phyloP scores from a whole-genome alignment of 1,284 basidiomycete genomes.

The Ganoderma resinaceum region DNA sequence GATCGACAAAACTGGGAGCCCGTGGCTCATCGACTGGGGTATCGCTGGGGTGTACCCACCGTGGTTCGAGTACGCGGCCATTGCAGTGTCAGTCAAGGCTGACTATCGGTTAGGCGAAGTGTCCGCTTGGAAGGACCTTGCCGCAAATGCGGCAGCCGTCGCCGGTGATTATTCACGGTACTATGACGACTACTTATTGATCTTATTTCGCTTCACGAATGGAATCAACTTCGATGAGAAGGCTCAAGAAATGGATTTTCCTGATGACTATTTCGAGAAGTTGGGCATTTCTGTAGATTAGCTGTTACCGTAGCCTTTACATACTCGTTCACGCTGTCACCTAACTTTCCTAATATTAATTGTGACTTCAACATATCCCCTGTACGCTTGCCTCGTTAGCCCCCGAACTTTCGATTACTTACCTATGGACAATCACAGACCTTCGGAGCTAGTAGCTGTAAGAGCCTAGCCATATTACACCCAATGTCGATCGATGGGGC shows the following conservation, averaged over 20 bases:
- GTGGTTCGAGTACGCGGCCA: constrained; percentile 1
- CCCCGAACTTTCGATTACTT: too few relatives aligned
- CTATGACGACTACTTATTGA: neutral
- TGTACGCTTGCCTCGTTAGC: too few relatives aligned
- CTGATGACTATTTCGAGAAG: neutral
- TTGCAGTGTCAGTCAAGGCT: constrained; percentile 1
- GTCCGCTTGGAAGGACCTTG: constrained; percentile 2
- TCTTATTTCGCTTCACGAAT: neutral
- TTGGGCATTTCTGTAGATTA: neutral
- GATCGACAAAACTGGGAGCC: neutral
- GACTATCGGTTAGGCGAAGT: neutral
- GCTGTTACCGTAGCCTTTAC: too few relatives aligned
- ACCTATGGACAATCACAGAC: too few relatives aligned
- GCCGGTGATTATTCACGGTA: neutral
- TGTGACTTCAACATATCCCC: too few relatives aligned
- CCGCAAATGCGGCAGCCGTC: neutral
- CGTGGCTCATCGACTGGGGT: neutral
- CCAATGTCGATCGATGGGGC: too few relatives aligned
- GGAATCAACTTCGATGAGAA: neutral
- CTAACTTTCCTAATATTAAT: too few relatives aligned
- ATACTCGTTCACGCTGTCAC: too few relatives aligned
- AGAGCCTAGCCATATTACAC: too few relatives aligned
- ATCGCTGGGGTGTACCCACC: neutral
- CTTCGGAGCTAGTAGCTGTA: too few relatives aligned
- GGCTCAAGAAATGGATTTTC: neutral